Evolutionary conservation across 2,329 filamentous ascomycete species (phyloP).

Genomic region (Claviceps lovelessii): DNA sequence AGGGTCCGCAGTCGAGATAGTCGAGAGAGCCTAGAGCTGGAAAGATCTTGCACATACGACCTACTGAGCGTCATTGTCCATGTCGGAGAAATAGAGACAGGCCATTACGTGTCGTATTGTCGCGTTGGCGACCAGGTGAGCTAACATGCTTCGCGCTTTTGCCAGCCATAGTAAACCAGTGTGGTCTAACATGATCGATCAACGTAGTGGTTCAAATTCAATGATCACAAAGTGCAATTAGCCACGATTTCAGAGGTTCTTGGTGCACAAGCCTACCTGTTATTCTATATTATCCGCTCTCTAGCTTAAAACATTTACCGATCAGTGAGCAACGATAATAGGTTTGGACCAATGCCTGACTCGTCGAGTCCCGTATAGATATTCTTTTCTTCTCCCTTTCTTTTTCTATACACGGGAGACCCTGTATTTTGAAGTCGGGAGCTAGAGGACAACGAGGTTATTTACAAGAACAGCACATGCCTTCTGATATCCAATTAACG

Average conservation of each 20-base stretch:
- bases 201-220: conserved; percentile 78
- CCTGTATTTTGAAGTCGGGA: not conserved
- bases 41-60: conserved; percentile 64
- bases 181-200: not conserved
- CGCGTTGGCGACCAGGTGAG: conserved; percentile 55
- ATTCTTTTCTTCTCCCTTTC: not conserved
- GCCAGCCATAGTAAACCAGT: conserved; percentile 3
- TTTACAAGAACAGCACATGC: not conserved
- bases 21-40: conserved; percentile 41
- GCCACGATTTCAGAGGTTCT: conserved; percentile 77
- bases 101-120: conserved; percentile 85
- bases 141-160: not conserved
- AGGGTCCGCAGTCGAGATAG: conserved; percentile 38
- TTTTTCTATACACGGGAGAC: not conserved
- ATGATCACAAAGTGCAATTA: conserved; percentile 82
- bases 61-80: conserved; percentile 84
- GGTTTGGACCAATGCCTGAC: not conserved
- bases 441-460: not conserved
- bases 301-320: conserved; percentile 21
- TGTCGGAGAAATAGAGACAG: conserved; percentile 82
- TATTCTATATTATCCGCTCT: conserved; percentile 69
- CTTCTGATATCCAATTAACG: not conserved
- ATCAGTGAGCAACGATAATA: not conserved
- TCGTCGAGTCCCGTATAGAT: not conserved
- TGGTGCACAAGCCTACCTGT: conserved; percentile 70